Evolutionary conservation across 1,284 basidiomycete species (phyloP).

Genomic region (Marasmius tenuissimus): DNA sequence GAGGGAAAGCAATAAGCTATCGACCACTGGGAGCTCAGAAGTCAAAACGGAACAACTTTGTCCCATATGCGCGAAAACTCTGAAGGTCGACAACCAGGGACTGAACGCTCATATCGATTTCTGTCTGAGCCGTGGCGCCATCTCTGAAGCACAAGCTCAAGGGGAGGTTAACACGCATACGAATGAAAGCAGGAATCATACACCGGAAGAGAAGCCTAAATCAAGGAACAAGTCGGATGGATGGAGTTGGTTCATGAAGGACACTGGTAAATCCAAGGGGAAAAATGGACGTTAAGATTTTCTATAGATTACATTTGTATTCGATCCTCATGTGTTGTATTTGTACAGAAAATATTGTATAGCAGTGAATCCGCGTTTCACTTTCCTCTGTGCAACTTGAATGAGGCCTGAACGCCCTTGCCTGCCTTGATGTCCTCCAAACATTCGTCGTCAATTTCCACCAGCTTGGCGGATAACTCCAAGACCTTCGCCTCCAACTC

Average conservation of each 20-base stretch:
- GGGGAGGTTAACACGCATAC: conserved; percentile 22
- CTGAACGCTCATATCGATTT: conserved; percentile 78
- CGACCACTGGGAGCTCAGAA: conserved; percentile 10
- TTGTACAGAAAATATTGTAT: conserved; percentile 5
- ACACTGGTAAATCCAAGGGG: conserved; percentile 9
- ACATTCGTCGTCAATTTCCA: conserved; percentile 72
- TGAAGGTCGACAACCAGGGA: conserved; percentile 63
- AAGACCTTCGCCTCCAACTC: conserved; percentile 59
- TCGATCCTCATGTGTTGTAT: conserved; percentile 1
- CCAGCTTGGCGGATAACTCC: conserved; percentile 58
- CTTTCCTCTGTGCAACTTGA: conserved; percentile 74
- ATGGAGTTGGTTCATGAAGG: conserved; percentile 12
- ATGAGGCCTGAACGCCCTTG: conserved; percentile 73
- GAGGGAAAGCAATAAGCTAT: conserved; percentile 9
- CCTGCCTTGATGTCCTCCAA: conserved; percentile 79
- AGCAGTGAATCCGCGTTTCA: conserved; percentile 21
- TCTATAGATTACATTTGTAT: background rate
- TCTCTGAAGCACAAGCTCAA: conserved; percentile 61
- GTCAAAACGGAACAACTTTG: conserved; percentile 41
- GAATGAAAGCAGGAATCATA: background rate
- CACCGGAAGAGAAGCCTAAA: conserved; percentile 14
- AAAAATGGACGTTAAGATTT: background rate
- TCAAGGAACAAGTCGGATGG: conserved; percentile 10
- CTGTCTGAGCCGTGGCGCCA: conserved; percentile 70
- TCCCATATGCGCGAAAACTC: conserved; percentile 60